Conservation (phyloP, 192 early-diverging fungal genomes). For the Glomus cerebriforme region DNA sequence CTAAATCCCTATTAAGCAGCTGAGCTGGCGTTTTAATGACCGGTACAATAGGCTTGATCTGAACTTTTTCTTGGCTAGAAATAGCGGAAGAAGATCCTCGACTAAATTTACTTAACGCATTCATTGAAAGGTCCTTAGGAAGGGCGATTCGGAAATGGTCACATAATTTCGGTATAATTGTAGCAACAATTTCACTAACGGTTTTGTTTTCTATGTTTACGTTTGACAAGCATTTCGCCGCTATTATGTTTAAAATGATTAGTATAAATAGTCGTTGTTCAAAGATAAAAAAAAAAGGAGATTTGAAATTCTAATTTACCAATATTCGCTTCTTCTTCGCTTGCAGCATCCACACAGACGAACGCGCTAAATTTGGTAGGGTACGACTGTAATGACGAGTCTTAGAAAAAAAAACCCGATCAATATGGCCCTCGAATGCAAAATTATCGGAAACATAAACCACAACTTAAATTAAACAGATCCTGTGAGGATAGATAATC, state of each 20-base stretch:
- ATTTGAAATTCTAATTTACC: slow-evolving; percentile 9
- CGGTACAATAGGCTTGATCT: not conserved
- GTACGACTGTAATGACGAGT: slow-evolving; percentile 27
- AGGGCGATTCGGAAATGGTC: slow-evolving; percentile 22
- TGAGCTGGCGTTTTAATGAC: not conserved
- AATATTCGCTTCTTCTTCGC: slow-evolving; percentile 11
- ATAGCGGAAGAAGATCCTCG: not conserved
- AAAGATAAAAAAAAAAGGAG: not conserved
- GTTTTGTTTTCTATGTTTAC: slow-evolving; percentile 24
- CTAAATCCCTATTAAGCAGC: slow-evolving; percentile 14
- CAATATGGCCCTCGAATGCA: not conserved
- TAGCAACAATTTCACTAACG: slow-evolving; percentile 26
- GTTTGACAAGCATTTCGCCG: slow-evolving; percentile 15
- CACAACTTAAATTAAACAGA: not conserved
- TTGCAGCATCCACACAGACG: slow-evolving; percentile 30
- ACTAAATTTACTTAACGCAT: slow-evolving; percentile 5
- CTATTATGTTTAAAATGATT: not conserved
- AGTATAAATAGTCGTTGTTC: not conserved
- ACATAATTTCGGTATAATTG: slow-evolving; percentile 17
- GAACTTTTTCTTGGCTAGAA: not conserved
- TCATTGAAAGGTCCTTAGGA: slow-evolving; percentile 23
- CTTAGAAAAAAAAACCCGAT: slow-evolving; percentile 4
- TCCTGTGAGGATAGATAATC: not conserved
- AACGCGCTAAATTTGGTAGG: slow-evolving; percentile 33
- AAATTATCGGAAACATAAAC: slow-evolving; percentile 1